Conservation (phyloP, 2,329 filamentous ascomycete species). For the Coniella lustricola region DNA sequence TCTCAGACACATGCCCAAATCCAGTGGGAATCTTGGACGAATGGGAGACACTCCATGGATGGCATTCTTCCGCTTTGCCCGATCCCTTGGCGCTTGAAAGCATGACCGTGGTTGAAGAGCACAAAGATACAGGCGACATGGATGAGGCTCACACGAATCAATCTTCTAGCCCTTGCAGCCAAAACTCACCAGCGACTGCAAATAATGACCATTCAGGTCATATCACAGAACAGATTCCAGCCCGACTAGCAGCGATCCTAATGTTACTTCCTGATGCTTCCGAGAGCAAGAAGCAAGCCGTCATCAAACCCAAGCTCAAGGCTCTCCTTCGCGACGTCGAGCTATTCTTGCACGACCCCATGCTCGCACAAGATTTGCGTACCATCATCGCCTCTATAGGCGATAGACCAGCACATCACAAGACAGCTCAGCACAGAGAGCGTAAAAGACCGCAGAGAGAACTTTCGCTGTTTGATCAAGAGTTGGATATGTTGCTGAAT, state of each 20-base stretch:
- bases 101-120: neutral
- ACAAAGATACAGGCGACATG: too few species aligned
- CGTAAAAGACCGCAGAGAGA: neutral
- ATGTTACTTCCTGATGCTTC: neutral
- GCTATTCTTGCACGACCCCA: neutral
- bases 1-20: neutral
- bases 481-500: neutral
- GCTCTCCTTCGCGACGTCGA: constrained; percentile 1
- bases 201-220: neutral
- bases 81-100: neutral
- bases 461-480: neutral
- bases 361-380: neutral
- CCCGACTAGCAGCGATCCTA: neutral
- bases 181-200: neutral
- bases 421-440: neutral
- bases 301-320: constrained; percentile 1
- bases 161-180: neutral
- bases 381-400: neutral
- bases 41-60: neutral
- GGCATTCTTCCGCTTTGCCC: neutral
- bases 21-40: constrained; percentile 1
- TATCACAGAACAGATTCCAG: neutral
- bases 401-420: neutral
- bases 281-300: neutral
- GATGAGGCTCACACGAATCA: neutral